phyloP scores from a whole-genome alignment of 371 early-diverging fungal genomes.

The Entomophthora muscae region DNA sequence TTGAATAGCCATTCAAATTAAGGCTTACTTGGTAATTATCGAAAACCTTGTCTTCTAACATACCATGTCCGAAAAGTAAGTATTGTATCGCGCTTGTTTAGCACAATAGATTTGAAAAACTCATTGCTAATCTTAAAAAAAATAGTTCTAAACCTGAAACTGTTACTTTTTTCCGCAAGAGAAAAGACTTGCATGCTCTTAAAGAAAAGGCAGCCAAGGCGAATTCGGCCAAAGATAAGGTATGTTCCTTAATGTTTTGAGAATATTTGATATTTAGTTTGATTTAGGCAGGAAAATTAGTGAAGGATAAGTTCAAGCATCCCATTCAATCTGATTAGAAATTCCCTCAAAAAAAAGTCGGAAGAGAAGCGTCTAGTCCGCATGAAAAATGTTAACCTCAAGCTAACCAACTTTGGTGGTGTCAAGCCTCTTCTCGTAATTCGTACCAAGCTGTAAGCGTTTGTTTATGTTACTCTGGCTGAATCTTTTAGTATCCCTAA shows the following conservation, averaged over 20 bases:
- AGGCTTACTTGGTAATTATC: no score
- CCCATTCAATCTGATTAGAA: background rate
- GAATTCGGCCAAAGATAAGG: background rate
- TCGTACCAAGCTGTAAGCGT: background rate
- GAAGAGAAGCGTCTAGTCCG: background rate
- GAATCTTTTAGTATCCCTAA: background rate
- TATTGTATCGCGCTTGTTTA: no score
- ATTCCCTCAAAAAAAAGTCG: background rate
- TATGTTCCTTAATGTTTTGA: background rate
- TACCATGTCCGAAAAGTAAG: no score
- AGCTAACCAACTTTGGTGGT: background rate
- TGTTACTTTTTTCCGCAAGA: slow-evolving; percentile 4
- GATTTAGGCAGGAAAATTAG: background rate
- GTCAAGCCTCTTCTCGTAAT: slow-evolving; percentile 2
- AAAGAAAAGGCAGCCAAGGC: background rate
- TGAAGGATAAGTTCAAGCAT: background rate
- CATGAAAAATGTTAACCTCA: background rate
- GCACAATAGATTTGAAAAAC: no score
- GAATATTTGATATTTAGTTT: background rate
- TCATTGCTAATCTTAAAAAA: no score
- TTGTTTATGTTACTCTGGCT: background rate
- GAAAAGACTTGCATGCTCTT: slow-evolving; percentile 1
- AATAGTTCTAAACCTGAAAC: no score
- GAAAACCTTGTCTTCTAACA: no score
- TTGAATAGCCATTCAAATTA: no score